Evolutionary conservation across 2,329 filamentous ascomycete genomes (phyloP), one percentile per base, ranked within the genome.

Genomic region (Penicillium italicum): DNA sequence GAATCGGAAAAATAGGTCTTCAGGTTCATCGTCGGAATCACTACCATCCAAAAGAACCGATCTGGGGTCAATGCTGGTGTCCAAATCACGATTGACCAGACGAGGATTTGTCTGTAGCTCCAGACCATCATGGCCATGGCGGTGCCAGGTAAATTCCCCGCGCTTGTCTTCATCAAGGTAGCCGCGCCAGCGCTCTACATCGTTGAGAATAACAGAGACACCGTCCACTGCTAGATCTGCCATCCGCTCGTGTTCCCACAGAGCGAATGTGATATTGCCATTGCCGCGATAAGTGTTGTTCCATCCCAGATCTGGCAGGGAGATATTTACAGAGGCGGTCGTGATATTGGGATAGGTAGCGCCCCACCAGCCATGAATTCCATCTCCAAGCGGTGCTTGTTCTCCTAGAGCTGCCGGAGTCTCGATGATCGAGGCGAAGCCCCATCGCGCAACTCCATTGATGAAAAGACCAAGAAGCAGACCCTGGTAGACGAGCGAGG

Each of bases 401-500:
- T 81, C 79, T 10, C 82, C 79, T 24, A 99, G 76, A 0, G 86
- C 85, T 0, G 74, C 81, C 0, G 89, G 84, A 0, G 94, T 97
- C 74, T 99, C 87, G 16, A 99, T 82, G 44, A 99, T 85, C 1
- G 88, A 82, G 59, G 91, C 92, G 71, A 96, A 99, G 0, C 92
- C 92, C 94, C 94, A 97, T 41, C 93, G 83, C 4, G 92, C 93
- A 57, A 95, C 85, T 50, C 94, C 93, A 70, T 97, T 97, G 75
- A 97, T 87, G 72, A 97, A 97, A 0, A 97, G 81, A 0, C 94
- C 94, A 8, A 97, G 77, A 0, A 99, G 79, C 1, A 99, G 78
- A 11, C 94, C 94, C 72, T 97, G 93, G 68, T 94, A 97, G 2
- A 96, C 73, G 9, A 97, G 79, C 0, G 87, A 87, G 0, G 90